These are phyloP conservation scores for Buxus sempervirens DNA, from an alignment of 164 flowering plant species.

Conservation along the genomic window DNA sequence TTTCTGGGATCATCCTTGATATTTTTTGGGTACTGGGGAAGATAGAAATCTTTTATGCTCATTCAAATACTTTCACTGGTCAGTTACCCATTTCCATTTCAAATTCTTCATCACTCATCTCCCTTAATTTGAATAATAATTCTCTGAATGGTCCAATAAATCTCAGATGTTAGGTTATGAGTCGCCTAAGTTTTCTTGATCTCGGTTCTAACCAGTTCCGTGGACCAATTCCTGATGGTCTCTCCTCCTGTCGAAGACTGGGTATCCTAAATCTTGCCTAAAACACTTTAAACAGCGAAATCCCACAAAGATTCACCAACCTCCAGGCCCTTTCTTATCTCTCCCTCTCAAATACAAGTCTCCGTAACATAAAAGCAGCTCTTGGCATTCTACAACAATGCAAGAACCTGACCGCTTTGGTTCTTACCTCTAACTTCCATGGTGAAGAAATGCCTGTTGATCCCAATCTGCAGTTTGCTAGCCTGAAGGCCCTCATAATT, in stretches of 20 bases:
- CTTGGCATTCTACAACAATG: constrained; percentile 12
- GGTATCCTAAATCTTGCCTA: constrained; percentile 15
- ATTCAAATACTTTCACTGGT: constrained; percentile 19
- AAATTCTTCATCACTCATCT: constrained; percentile 7
- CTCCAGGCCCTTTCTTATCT: constrained; percentile 13
- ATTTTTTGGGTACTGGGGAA: constrained; percentile 7
- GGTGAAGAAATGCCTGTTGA: constrained; percentile 10
- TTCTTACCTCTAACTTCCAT: constrained; percentile 12
- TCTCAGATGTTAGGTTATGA: constrained; percentile 16
- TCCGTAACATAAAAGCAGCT: constrained; percentile 13
- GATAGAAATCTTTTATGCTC: constrained; percentile 13
- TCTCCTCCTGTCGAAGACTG: constrained; percentile 11
- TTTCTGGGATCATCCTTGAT: constrained; percentile 15
- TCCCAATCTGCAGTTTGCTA: constrained; percentile 3
- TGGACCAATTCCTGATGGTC: constrained; percentile 17
- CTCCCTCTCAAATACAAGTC: constrained; percentile 14
- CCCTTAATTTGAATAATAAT: constrained; percentile 14
- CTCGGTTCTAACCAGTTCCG: constrained; percentile 15
- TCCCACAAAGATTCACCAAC: constrained; percentile 13
- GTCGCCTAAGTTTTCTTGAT: constrained; percentile 9
- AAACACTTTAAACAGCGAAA: constrained; percentile 3
- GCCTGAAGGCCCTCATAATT: no score
- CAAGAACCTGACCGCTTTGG: constrained; percentile 9
- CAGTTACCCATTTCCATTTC: constrained; percentile 14
- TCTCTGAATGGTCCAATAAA: constrained; percentile 14